These are phyloP conservation scores for Pseudopithomyces chartarum DNA, from an alignment of 2,329 filamentous ascomycete genomes.

Conservation along the genomic window DNA sequence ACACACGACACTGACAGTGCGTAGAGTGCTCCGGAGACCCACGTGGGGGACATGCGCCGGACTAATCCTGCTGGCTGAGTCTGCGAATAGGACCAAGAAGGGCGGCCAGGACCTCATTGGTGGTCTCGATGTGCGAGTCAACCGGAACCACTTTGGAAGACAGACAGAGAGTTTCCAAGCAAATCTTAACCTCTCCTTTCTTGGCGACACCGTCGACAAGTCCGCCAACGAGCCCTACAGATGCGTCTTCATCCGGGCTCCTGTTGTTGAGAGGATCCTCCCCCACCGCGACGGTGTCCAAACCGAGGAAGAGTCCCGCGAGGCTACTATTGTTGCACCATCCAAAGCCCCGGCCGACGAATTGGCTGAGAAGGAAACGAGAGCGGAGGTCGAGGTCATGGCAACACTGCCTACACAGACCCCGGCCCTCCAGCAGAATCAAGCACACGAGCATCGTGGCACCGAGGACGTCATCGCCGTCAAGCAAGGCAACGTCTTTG, in stretches of 20 bases:
- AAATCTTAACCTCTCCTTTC: constrained; percentile 73
- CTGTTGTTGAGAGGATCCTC: constrained; percentile 85
- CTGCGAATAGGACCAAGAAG: constrained; percentile 85
- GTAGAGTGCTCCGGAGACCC: constrained; percentile 74
- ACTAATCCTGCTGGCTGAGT: constrained; percentile 85
- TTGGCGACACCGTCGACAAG: constrained; percentile 47
- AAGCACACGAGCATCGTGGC: constrained; percentile 52
- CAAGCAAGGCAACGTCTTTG: constrained; percentile 87
- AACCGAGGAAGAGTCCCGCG: constrained; percentile 51
- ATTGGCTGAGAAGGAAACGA: constrained; percentile 51
- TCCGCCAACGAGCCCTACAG: constrained; percentile 63
- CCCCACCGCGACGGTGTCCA: constrained; percentile 58
- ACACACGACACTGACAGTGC: constrained; percentile 10
- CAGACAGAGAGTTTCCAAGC: constrained; percentile 92
- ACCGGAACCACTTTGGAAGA: constrained; percentile 92
- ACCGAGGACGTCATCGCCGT: constrained; percentile 81
- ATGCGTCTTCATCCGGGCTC: constrained; percentile 91
- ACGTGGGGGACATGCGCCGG: constrained; percentile 97
- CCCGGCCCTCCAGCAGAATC: constrained; percentile 54
- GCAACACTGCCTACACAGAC: constrained; percentile 60
- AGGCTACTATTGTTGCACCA: constrained; percentile 63
- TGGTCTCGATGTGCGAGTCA: constrained; percentile 86
- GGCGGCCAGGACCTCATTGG: constrained; percentile 93
- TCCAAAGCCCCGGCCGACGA: constrained; percentile 54
- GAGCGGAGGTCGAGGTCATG: constrained; percentile 62